Percentiles rank a stretch among this genome's conserved stretches.
phyloP scores from a whole-genome alignment of 164 flowering plant genomes.

The Liriodendron chinense region DNA sequence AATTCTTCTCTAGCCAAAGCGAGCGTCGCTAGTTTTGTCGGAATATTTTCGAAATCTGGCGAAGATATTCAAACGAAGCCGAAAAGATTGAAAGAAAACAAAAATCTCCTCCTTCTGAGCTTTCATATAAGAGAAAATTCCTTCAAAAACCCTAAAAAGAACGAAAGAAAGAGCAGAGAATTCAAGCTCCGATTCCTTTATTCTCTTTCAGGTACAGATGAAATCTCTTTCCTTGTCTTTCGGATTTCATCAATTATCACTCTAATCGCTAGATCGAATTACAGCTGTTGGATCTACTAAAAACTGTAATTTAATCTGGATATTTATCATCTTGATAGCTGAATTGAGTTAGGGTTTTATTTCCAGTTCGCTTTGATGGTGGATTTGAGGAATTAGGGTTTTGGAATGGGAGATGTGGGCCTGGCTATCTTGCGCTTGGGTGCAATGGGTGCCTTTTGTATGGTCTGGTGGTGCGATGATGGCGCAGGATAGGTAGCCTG shows the following conservation, averaged over 20 bases:
- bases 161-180: neutral
- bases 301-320: neutral
- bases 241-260: neutral
- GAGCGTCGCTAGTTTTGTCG: neutral
- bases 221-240: neutral
- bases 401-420: too few relatives aligned
- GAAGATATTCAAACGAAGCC: neutral
- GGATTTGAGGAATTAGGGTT: too few relatives aligned
- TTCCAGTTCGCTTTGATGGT: neutral
- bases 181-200: neutral
- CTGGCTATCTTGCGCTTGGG: too few relatives aligned
- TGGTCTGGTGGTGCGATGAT: too few relatives aligned
- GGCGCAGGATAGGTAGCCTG: neutral
- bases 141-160: neutral
- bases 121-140: neutral
- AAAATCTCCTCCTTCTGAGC: neutral
- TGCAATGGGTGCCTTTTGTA: too few relatives aligned
- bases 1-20: too few relatives aligned
- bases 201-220: neutral
- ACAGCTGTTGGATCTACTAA: neutral
- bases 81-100: neutral
- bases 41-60: neutral
- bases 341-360: neutral
- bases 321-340: neutral
- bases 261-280: neutral